These are phyloP conservation scores for Chlamydomonas eustigma DNA, from an alignment of 139 green algal species.

Conservation along the genomic window DNA sequence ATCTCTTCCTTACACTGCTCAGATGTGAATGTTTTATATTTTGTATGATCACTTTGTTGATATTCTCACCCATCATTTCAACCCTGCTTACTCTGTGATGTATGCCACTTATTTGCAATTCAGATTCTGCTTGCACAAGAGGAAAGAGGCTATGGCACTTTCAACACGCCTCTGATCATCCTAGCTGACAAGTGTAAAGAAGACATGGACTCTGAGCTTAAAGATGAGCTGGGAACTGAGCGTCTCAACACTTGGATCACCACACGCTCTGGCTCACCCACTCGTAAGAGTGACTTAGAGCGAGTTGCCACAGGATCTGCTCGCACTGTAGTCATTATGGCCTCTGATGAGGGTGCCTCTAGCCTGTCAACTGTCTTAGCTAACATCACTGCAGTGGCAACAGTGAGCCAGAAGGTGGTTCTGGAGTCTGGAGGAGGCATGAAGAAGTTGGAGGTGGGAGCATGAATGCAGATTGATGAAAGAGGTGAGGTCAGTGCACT, in stretches of 20 bases:
- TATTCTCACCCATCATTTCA: too few species aligned
- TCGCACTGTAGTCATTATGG: background rate
- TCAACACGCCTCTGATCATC: background rate
- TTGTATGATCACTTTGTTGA: too few species aligned
- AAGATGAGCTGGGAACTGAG: background rate
- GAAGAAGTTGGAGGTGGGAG: background rate
- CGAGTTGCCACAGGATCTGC: background rate
- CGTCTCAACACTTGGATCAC: background rate
- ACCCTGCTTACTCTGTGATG: too few species aligned
- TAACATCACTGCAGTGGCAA: background rate
- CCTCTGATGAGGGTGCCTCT: background rate
- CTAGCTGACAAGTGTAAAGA: background rate
- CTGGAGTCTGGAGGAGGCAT: background rate
- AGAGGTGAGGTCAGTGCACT: too few species aligned
- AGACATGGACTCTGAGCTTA: background rate
- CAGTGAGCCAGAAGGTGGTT: background rate
- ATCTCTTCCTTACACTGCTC: too few species aligned
- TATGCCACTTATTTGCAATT: too few species aligned
- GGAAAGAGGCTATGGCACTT: background rate
- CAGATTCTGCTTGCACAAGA: background rate
- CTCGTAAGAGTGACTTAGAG: background rate
- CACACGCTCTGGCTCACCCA: background rate
- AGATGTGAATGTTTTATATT: too few species aligned
- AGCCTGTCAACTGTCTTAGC: background rate
- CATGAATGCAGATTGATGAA: too few species aligned